Evolutionary conservation across 192 early-diverging fungal species (phyloP).

Genomic region (Fimicolochytrium jonesii): DNA sequence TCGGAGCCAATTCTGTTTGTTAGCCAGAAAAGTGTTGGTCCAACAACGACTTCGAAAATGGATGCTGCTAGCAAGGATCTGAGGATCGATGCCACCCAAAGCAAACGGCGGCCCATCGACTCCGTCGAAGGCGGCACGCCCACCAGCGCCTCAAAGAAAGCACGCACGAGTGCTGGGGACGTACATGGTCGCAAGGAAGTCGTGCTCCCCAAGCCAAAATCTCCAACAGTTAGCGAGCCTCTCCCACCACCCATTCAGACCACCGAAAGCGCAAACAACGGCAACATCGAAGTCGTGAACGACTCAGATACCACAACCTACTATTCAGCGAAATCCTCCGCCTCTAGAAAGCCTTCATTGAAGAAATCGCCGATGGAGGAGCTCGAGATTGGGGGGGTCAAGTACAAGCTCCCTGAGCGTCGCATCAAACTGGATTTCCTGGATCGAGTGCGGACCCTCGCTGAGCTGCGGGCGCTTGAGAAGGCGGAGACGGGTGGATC

Average conservation of each 20-base stretch:
- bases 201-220: background rate
- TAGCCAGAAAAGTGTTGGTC: too few species aligned
- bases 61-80: too few species aligned
- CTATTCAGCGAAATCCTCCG: background rate
- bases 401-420: conserved; percentile 24
- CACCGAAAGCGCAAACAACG: conserved; percentile 15
- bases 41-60: too few species aligned
- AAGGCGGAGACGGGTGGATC: too few species aligned
- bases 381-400: conserved; percentile 23
- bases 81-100: too few species aligned
- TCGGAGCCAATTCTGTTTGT: too few species aligned
- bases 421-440: conserved; percentile 28
- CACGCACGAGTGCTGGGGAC: background rate
- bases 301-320: conserved; percentile 1
- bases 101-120: too few species aligned
- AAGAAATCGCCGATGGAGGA: background rate
- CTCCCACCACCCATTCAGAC: background rate
- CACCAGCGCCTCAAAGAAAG: background rate
- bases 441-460: conserved; percentile 16
- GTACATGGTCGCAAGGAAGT: background rate
- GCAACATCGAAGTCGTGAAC: conserved; percentile 25
- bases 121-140: too few species aligned
- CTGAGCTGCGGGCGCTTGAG: background rate
- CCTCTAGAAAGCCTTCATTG: background rate
- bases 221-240: background rate